These are phyloP conservation scores for Osmanthus fragrans DNA, from an alignment of 257 asterid species.

Conservation along the genomic window DNA sequence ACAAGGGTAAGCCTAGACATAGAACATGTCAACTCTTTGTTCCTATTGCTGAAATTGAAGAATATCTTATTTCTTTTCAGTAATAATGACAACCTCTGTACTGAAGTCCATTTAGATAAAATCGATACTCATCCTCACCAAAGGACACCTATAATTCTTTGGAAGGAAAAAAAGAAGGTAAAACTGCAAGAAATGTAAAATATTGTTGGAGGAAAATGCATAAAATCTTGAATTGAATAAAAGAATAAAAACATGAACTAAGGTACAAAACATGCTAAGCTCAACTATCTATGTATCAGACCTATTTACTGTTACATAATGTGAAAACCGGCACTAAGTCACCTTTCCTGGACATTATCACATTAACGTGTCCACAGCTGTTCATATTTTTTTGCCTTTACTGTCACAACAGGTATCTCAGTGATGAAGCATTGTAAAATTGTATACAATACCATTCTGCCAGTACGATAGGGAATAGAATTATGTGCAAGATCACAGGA, in stretches of 20 bases:
- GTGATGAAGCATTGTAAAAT: not conserved
- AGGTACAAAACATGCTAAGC: not conserved
- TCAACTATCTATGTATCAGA: not conserved
- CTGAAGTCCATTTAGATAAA: not conserved
- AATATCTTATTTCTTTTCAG: not conserved
- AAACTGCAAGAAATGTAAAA: not conserved
- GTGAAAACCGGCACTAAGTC: not conserved
- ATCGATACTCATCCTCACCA: not conserved
- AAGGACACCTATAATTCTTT: not conserved
- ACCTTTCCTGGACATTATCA: not conserved
- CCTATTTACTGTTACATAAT: not conserved
- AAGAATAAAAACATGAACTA: not conserved
- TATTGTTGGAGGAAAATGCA: constrained; percentile 1
- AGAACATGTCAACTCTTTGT: not conserved
- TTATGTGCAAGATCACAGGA: constrained; percentile 14
- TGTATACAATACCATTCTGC: not conserved
- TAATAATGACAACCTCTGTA: not conserved
- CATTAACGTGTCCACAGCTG: not conserved
- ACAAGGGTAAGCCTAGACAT: not conserved
- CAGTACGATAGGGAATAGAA: not conserved
- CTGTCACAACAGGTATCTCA: not conserved
- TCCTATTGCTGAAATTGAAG: not conserved
- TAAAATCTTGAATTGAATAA: not conserved
- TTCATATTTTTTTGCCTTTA: not conserved
- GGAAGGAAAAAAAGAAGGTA: not conserved